Percentiles rank a stretch among this genome's conserved stretches.
These are phyloP conservation scores for Mallotus repandus DNA, from an alignment of 441 rosid species.

Conservation along the genomic window DNA sequence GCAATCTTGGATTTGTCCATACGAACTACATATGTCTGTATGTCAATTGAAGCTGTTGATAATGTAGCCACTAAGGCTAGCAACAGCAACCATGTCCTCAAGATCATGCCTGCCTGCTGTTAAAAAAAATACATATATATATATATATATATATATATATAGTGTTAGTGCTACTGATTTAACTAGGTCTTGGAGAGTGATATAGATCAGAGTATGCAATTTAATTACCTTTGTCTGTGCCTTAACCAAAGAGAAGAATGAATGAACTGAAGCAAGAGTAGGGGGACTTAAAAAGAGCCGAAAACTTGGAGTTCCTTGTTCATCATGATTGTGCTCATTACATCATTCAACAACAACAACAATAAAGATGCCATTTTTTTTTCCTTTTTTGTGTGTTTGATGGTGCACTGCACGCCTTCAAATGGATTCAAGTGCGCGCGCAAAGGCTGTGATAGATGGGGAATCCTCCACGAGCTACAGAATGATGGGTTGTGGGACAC, in stretches of 20 bases:
- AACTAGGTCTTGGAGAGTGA: not conserved
- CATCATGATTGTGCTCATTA: not conserved
- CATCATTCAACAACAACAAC: not conserved
- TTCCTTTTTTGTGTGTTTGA: not conserved
- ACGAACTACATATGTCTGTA: constrained; percentile 67
- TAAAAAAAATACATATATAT: not conserved
- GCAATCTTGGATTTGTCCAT: constrained; percentile 47
- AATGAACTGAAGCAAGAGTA: not conserved
- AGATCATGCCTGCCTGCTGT: constrained; percentile 27
- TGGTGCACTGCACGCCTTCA: constrained; percentile 26
- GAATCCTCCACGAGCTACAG: constrained; percentile 8
- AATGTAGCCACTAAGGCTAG: constrained; percentile 33
- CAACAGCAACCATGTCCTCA: constrained; percentile 22
- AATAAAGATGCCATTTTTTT: not conserved
- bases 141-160: not conserved
- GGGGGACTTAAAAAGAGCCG: constrained; percentile 3
- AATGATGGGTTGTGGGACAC: constrained; percentile 18
- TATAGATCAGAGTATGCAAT: not conserved
- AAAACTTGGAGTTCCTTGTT: not conserved
- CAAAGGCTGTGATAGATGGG: not conserved
- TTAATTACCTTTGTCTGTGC: constrained; percentile 2
- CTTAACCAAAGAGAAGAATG: constrained; percentile 8
- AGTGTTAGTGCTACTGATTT: not conserved
- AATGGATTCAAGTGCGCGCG: not conserved
- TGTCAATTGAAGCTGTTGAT: constrained; percentile 34